Evolutionary conservation across 2,329 filamentous ascomycete species (phyloP), one percentile per base, ranked within the genome.

Genomic region (Atkinsonella texensis): DNA sequence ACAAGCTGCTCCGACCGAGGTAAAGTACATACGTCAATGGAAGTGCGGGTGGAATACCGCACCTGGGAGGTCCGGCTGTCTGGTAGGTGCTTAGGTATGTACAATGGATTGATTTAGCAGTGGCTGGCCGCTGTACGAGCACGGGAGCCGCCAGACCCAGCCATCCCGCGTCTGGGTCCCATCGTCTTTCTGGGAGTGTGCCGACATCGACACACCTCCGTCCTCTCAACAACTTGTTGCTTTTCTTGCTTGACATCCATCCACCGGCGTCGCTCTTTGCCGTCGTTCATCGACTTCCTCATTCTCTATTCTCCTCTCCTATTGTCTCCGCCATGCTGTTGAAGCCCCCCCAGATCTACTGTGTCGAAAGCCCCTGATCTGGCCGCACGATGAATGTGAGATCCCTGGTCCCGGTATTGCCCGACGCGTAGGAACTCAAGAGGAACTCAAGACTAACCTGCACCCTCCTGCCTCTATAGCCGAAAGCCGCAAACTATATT

Each of bases 401-500:
- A 53, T 33, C n/a, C 20, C n/a, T 23, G 43, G 13, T 10, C 20
- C 40, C 18, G 12, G 41, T 41, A 9, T 13, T 50, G 18, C 15
- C 32, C 18, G 31, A 31, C 41, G 6, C n/a, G 20, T 10, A 17
- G 31, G 20, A 18, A 38, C 13, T 32, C 38, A 18, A 41, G 40
- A 17, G 31, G 20, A 18, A 38, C 13, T 32, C 38, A 18, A 41
- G 40, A 32, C 55, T 56, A 46, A 56, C 52, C 45, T 48, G 56
- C 46, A 52, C 48, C 31, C 45, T 48, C 31, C 11, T 20, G n/a
- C 17, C n/a, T 15, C 15, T 58, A 45, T 59, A 81, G 70, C 75
- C 79, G 58, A 98, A 98, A 74, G 90, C 84, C 56, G 78, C 78
- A 59, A 81, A 84, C 65, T 97, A 97, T 69, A 78, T 95, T 59